phyloP scores from a whole-genome alignment of 495 filamentous ascomycete genomes.

The Hyaloscypha bicolor region DNA sequence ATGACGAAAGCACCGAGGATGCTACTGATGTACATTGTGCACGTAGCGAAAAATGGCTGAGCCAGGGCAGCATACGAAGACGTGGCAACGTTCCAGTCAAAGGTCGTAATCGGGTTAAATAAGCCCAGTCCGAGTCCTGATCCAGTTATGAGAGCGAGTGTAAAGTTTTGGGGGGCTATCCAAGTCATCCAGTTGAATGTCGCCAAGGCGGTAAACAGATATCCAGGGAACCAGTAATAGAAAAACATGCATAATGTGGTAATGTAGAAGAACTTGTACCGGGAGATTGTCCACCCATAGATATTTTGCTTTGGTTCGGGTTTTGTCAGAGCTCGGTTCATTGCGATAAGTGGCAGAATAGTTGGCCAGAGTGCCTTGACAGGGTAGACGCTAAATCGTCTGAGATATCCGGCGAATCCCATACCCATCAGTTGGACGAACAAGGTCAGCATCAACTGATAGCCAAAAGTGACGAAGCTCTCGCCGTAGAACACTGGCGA shows the following conservation, averaged over 20 bases:
- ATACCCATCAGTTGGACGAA: slow-evolving; percentile 75
- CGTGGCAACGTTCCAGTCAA: slow-evolving; percentile 66
- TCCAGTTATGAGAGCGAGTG: slow-evolving; percentile 70
- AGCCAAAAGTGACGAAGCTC: slow-evolving; percentile 63
- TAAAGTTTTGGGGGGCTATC: slow-evolving; percentile 41
- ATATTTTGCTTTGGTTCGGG: slow-evolving; percentile 57
- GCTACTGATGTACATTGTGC: slow-evolving; percentile 53
- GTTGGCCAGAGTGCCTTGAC: slow-evolving; percentile 76
- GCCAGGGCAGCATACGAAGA: slow-evolving; percentile 36
- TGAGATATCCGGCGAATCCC: slow-evolving; percentile 69
- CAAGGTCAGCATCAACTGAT: slow-evolving; percentile 65
- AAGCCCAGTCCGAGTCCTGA: slow-evolving; percentile 58
- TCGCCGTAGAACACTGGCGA: slow-evolving; percentile 63
- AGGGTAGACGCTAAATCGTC: slow-evolving; percentile 64
- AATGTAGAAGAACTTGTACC: slow-evolving; percentile 42
- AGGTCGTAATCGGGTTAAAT: slow-evolving; percentile 55
- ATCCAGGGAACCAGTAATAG: slow-evolving; percentile 44
- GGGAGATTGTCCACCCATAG: slow-evolving; percentile 46
- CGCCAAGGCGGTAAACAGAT: slow-evolving; percentile 39
- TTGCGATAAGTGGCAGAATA: slow-evolving; percentile 61
- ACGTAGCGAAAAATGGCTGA: slow-evolving; percentile 39
- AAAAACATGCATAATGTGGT: slow-evolving; percentile 35
- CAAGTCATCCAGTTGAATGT: slow-evolving; percentile 47
- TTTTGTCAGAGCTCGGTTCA: slow-evolving; percentile 72
- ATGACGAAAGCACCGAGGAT: slow-evolving; percentile 59